Conservation (phyloP, 2,329 filamentous ascomycete genomes). For the Bretziella fagacearum region DNA sequence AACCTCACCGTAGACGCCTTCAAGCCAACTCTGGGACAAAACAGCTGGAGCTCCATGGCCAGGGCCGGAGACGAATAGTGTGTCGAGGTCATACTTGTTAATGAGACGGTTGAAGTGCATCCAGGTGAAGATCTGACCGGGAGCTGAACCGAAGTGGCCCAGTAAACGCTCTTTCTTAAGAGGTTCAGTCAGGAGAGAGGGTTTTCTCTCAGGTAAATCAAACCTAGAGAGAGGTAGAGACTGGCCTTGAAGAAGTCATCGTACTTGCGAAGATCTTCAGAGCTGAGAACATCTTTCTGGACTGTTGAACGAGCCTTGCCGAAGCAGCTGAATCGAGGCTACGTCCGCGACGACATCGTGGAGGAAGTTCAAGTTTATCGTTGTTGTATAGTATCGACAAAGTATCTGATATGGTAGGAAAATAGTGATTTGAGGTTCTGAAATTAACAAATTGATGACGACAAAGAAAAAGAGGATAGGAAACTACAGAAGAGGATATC, state of each 20-base stretch:
- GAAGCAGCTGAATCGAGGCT: slow-evolving; percentile 38
- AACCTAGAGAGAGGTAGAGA: slow-evolving; percentile 58
- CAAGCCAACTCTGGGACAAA: slow-evolving; percentile 59
- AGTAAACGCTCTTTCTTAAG: slow-evolving; percentile 51
- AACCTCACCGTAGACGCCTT: slow-evolving; percentile 61
- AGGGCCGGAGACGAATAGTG: slow-evolving; percentile 56
- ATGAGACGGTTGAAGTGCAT: slow-evolving; percentile 71
- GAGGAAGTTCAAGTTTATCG: no score
- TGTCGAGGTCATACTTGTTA: slow-evolving; percentile 59
- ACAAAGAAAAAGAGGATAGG: no score
- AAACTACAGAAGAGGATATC: no score
- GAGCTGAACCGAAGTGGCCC: slow-evolving; percentile 64
- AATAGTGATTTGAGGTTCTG: no score
- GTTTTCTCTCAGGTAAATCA: slow-evolving; percentile 65
- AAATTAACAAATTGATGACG: no score
- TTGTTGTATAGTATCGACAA: no score
- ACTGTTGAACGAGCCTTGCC: slow-evolving; percentile 49
- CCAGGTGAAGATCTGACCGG: slow-evolving; percentile 67
- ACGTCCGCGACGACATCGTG: background rate
- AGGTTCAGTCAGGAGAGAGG: slow-evolving; percentile 53
- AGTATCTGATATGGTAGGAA: no score
- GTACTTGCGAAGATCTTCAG: slow-evolving; percentile 50
- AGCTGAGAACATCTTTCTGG: slow-evolving; percentile 41
- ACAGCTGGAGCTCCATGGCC: slow-evolving; percentile 64
- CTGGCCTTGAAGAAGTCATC: slow-evolving; percentile 60